These are phyloP conservation scores for Globisporangium nagaii DNA, from an alignment of 352 stramenopile genomes.

Conservation along the genomic window DNA sequence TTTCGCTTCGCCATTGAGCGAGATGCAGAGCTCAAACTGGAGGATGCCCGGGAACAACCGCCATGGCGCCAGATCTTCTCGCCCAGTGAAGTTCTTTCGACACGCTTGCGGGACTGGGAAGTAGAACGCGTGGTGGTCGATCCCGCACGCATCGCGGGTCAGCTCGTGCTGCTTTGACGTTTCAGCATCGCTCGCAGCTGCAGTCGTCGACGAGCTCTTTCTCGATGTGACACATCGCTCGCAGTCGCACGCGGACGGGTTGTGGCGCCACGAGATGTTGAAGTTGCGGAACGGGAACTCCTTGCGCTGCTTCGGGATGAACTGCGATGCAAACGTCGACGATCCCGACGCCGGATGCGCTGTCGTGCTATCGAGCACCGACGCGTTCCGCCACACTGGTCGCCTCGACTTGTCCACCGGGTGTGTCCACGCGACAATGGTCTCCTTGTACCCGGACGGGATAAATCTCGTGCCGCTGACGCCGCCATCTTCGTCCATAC, in stretches of 20 bases:
- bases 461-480: conserved; percentile 52
- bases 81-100: conserved; percentile 72
- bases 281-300: conserved; percentile 71
- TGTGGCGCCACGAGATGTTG: conserved; percentile 73
- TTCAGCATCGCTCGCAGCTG: not conserved
- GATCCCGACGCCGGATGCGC: conserved; percentile 10
- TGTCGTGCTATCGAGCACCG: not conserved
- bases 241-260: conserved; percentile 39
- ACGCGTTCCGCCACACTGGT: conserved; percentile 23
- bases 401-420: conserved; percentile 58
- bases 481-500: conserved; percentile 25
- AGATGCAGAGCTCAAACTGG: conserved; percentile 73
- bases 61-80: conserved; percentile 74
- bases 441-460: conserved; percentile 57
- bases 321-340: conserved; percentile 18
- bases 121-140: conserved; percentile 82
- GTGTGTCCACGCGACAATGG: conserved; percentile 69
- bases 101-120: conserved; percentile 74
- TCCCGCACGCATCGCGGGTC: conserved; percentile 23
- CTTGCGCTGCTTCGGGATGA: conserved; percentile 49
- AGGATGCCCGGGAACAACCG: conserved; percentile 64
- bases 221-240: conserved; percentile 36
- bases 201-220: conserved; percentile 1
- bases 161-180: not conserved
- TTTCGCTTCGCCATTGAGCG: conserved; percentile 60